Evolutionary conservation across 2,329 filamentous ascomycete species (phyloP).

Genomic region (Pseudogymnoascus sp.): DNA sequence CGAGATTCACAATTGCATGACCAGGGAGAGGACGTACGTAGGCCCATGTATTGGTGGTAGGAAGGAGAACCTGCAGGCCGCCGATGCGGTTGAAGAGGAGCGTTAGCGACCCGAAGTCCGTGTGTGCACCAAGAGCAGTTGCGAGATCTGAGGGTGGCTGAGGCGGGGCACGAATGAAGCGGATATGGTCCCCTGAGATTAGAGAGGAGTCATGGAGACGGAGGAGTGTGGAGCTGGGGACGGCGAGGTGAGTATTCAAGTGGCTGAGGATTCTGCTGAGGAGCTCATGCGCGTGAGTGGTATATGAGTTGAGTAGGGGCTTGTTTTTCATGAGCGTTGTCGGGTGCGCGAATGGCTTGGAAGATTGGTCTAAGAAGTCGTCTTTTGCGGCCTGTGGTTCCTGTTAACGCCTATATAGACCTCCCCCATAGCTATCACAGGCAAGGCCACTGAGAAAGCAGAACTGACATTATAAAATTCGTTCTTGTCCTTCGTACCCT

Average conservation of each 20-base stretch:
- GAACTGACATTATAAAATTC: slow-evolving; percentile 25
- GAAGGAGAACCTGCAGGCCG: slow-evolving; percentile 32
- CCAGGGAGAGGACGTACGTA: slow-evolving; percentile 30
- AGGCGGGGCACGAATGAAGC: slow-evolving; percentile 23
- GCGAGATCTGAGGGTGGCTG: slow-evolving; percentile 21
- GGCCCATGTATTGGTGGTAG: slow-evolving; percentile 24
- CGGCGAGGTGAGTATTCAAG: slow-evolving; percentile 22
- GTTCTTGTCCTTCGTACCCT: slow-evolving; percentile 23
- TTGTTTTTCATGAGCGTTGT: slow-evolving; percentile 19
- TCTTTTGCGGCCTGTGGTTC: slow-evolving; percentile 18
- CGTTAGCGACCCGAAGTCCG: slow-evolving; percentile 33
- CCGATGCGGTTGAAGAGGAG: slow-evolving; percentile 34
- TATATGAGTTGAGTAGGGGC: slow-evolving; percentile 19
- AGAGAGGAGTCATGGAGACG: slow-evolving; percentile 17
- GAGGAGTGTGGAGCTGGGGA: slow-evolving; percentile 19
- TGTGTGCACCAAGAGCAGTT: slow-evolving; percentile 27
- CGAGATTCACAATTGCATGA: slow-evolving; percentile 32
- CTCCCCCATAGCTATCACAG: background rate
- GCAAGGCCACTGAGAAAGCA: background rate
- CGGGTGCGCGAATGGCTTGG: slow-evolving; percentile 19
- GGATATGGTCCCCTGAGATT: slow-evolving; percentile 22
- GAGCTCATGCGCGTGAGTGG: slow-evolving; percentile 19
- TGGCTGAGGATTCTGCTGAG: slow-evolving; percentile 20
- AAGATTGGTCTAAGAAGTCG: slow-evolving; percentile 22
- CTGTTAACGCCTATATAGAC: background rate